These are phyloP conservation scores for Capsella bursapastoris DNA, from an alignment of 345 rosid genomes.

Conservation along the genomic window DNA sequence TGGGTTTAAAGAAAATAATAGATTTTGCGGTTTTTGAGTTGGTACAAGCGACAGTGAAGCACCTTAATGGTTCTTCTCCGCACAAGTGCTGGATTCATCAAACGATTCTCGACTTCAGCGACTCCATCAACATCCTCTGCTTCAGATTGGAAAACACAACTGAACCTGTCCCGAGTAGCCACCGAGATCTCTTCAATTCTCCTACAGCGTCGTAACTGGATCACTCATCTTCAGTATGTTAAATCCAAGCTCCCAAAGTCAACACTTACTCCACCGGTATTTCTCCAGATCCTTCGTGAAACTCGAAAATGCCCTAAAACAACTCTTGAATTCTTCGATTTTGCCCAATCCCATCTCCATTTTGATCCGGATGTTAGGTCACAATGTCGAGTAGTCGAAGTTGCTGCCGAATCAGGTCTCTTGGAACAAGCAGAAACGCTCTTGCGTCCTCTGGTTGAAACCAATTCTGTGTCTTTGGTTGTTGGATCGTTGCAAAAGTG, in stretches of 20 bases:
- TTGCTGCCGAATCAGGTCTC: slow-evolving; percentile 45
- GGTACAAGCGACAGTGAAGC: neutral
- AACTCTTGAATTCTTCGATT: slow-evolving; percentile 66
- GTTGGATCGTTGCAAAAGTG: slow-evolving; percentile 52
- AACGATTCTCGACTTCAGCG: slow-evolving; percentile 49
- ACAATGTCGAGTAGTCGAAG: slow-evolving; percentile 51
- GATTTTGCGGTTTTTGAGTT: neutral
- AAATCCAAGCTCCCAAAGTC: slow-evolving; percentile 46
- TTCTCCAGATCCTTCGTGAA: slow-evolving; percentile 59
- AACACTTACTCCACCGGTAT: slow-evolving; percentile 53
- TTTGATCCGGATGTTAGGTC: slow-evolving; percentile 64
- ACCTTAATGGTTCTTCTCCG: slow-evolving; percentile 30
- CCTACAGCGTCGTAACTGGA: slow-evolving; percentile 60
- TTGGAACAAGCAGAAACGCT: slow-evolving; percentile 46
- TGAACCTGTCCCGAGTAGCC: slow-evolving; percentile 48
- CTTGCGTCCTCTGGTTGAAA: slow-evolving; percentile 49
- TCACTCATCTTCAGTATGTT: slow-evolving; percentile 49
- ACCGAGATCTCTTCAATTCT: slow-evolving; percentile 63
- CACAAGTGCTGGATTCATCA: slow-evolving; percentile 23
- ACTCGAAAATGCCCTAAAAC: slow-evolving; percentile 52
- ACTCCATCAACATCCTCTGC: slow-evolving; percentile 37
- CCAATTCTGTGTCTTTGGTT: slow-evolving; percentile 44
- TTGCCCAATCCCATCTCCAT: slow-evolving; percentile 51
- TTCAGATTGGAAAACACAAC: slow-evolving; percentile 57
- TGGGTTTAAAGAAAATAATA: neutral